Conservation (phyloP, 345 rosid species). For the Mangifera indica region DNA sequence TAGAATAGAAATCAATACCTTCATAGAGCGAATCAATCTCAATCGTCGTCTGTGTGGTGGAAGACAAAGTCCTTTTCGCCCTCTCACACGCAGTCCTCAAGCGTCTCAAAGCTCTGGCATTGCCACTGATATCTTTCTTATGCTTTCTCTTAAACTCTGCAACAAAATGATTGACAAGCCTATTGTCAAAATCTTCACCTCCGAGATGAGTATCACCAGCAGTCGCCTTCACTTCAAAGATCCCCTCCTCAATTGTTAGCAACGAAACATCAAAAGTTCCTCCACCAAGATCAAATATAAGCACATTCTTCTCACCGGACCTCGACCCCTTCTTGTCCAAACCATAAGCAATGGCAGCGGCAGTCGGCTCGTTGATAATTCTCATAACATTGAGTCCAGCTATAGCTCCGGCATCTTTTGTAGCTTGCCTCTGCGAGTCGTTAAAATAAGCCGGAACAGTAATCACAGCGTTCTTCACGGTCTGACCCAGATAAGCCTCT, state of each 20-base stretch:
- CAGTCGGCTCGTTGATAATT: conserved; percentile 29
- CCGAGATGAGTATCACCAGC: conserved; percentile 35
- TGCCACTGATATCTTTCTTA: conserved; percentile 25
- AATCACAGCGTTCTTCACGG: conserved; percentile 24
- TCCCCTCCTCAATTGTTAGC: conserved; percentile 28
- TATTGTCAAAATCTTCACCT: conserved; percentile 27
- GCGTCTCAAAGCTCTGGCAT: conserved; percentile 28
- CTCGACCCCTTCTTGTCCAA: conserved; percentile 24
- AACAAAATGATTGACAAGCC: conserved; percentile 28
- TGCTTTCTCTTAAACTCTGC: conserved; percentile 29
- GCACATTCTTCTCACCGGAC: conserved; percentile 23
- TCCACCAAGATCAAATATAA: conserved; percentile 27
- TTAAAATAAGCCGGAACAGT: conserved; percentile 31
- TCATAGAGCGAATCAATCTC: conserved; percentile 29
- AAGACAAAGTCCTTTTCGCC: conserved; percentile 24
- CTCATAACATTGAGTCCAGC: conserved; percentile 25
- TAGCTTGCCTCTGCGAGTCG: conserved; percentile 30
- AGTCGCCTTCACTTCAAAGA: conserved; percentile 33
- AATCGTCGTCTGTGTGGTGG: conserved; percentile 24
- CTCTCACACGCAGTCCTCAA: conserved; percentile 26
- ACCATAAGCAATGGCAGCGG: conserved; percentile 32
- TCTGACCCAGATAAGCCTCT: conserved; percentile 18
- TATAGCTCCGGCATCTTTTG: conserved; percentile 26
- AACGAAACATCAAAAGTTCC: conserved; percentile 32
- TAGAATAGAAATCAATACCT: conserved; percentile 27